Evolutionary conservation across 495 filamentous ascomycete genomes (phyloP).

Genomic region (Podospora anserina): DNA sequence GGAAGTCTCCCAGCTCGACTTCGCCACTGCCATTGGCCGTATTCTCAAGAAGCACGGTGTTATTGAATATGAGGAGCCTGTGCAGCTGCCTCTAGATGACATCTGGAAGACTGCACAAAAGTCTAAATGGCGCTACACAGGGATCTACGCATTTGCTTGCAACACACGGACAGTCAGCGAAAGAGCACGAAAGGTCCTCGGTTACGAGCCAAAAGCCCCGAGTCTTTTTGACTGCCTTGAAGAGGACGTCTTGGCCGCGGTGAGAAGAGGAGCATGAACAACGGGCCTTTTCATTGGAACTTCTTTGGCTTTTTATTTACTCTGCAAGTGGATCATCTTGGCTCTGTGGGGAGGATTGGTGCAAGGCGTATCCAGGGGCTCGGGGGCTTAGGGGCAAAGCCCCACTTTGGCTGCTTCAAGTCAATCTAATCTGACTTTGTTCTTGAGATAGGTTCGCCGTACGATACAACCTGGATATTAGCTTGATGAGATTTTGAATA

Average conservation of each 20-base stretch:
- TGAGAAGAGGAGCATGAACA: neutral
- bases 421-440: too few relatives aligned
- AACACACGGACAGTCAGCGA: neutral
- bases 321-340: neutral
- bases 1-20: neutral
- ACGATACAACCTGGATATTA: too few relatives aligned
- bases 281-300: neutral
- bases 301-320: neutral
- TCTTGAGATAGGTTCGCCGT: too few relatives aligned
- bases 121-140: neutral
- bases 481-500: too few relatives aligned
- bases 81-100: neutral
- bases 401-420: neutral
- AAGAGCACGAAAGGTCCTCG: neutral
- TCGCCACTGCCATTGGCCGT: neutral
- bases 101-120: neutral
- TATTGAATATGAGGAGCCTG: neutral
- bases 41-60: neutral
- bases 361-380: neutral
- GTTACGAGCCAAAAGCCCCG: neutral
- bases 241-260: neutral
- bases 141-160: neutral
- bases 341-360: neutral
- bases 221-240: neutral
- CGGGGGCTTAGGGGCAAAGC: neutral